Base-by-base conservation (phyloP, 768 basidiomycete species). In the Trametes sanguinea region DNA sequence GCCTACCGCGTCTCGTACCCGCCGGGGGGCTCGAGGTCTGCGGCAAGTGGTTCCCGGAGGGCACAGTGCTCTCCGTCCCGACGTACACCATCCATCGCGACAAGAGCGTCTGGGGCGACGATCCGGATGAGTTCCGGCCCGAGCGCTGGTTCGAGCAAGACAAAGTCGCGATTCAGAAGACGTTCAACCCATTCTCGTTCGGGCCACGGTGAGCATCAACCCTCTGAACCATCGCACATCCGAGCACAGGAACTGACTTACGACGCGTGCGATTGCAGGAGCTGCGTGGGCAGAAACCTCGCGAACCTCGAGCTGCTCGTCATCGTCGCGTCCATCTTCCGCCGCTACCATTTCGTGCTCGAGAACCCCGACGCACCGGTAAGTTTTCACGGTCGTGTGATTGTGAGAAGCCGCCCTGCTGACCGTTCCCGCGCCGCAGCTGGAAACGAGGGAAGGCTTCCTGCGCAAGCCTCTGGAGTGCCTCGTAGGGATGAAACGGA, bases 121-220 rank as follows among this genome's bases (percentile, higher is more conserved):
- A 95, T 69, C 78, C 82, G 30, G 87, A 90, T 43, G 81, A 67
- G 6, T 95, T 82, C 77, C 76, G 91, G 39, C 94, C 93, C 0
- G 94, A 95, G 68, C 79, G 94, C 32, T 96, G 91, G 91, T 85
- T 94, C 64, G 91, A 92, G 68, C 75, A 80, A 47, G 85, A 90
- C 69, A 74, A 81, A 63, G 80, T 78, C 16, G 75, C 74, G 32
- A 84, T 90, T 10, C 83, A 89, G 67, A 86, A 82, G 72, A 81
- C 87, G 0, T 95, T 94, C 72, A 95, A 95, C 67, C 90, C 91
- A 0, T 95, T 94, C 73, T 92, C 90, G 1, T 83, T 83, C 62
- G 93, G 93, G 2, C 94, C 94, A 14, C 80, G 90, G 87, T 86
- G 68, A 55, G 79, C 75, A 33, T 16, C 42, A 3, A 32, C 11